Evolutionary conservation across 2,329 filamentous ascomycete species (phyloP).

Genomic region (Aureobasidium zeae): DNA sequence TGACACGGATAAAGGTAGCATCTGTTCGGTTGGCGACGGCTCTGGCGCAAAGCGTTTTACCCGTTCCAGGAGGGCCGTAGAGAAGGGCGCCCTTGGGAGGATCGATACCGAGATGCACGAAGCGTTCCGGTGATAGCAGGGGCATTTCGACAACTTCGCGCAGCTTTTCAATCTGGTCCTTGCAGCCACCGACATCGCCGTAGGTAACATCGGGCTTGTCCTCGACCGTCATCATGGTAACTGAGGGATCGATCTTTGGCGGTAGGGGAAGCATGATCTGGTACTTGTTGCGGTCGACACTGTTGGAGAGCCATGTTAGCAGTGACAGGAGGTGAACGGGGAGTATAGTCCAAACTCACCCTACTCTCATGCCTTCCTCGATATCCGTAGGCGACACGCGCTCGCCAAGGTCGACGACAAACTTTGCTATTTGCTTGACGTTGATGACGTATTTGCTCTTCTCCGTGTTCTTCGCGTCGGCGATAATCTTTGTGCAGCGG

Average conservation of each 20-base stretch:
- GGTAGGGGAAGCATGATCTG: conserved; percentile 94
- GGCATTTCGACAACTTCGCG: conserved; percentile 99
- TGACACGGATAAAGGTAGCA: conserved; percentile 96
- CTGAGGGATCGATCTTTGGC: conserved; percentile 96
- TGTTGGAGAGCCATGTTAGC: conserved; percentile 22
- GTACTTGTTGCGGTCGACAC: conserved; percentile 96
- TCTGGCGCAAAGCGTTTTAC: conserved; percentile 95
- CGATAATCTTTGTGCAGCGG: conserved; percentile 97
- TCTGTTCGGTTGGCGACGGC: conserved; percentile 97
- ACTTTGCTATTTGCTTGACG: conserved; percentile 99
- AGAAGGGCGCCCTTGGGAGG: conserved; percentile 94
- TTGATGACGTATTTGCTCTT: conserved; percentile 99
- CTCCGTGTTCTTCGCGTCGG: conserved; percentile 87
- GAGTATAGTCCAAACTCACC: conserved; percentile 41
- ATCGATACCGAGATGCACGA: conserved; percentile 97
- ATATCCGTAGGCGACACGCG: conserved; percentile 97
- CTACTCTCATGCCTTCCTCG: conserved; percentile 97
- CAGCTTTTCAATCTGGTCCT: conserved; percentile 98
- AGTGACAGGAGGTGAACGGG: background rate
- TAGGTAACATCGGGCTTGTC: conserved; percentile 99
- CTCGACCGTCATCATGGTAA: conserved; percentile 99
- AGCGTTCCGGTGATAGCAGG: conserved; percentile 87
- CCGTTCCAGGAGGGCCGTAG: conserved; percentile 95
- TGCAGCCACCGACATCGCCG: conserved; percentile 96
- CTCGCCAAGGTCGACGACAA: conserved; percentile 94